Conservation (phyloP, 345 rosid genomes). For the Nasturtium officinale region DNA sequence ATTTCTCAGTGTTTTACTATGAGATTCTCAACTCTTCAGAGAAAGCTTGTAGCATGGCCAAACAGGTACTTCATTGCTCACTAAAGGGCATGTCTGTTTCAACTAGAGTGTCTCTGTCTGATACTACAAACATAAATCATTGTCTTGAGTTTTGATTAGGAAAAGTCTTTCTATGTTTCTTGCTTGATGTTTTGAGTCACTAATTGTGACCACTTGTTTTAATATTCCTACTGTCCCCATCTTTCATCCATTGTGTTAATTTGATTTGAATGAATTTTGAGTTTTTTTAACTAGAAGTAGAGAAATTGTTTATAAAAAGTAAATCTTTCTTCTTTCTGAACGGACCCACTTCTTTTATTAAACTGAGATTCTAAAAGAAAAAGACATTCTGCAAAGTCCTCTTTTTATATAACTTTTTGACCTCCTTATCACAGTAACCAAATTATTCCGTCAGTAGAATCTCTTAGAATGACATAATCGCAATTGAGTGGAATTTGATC, state of each 20-base stretch:
- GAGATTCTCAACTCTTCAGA: slow-evolving; percentile 74
- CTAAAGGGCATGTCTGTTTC: slow-evolving; percentile 2
- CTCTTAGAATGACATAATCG: neutral
- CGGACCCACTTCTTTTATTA: slow-evolving; percentile 37
- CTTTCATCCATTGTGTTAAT: slow-evolving; percentile 29
- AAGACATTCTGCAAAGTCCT: slow-evolving; percentile 28
- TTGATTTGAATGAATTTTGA: slow-evolving; percentile 12
- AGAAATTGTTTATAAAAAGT: slow-evolving; percentile 7
- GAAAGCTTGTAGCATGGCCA: slow-evolving; percentile 74
- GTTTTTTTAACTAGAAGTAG: neutral
- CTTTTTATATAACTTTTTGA: slow-evolving; percentile 22
- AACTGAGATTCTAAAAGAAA: slow-evolving; percentile 33
- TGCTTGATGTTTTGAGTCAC: slow-evolving; percentile 17
- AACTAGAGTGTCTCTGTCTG: slow-evolving; percentile 3
- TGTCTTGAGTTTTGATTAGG: slow-evolving; percentile 1
- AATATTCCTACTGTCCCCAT: neutral
- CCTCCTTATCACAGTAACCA: slow-evolving; percentile 13
- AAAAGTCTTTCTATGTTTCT: slow-evolving; percentile 9
- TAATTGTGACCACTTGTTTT: slow-evolving; percentile 12
- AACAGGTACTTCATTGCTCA: slow-evolving; percentile 49
- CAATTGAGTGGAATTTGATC: slow-evolving; percentile 3
- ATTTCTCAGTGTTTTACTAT: slow-evolving; percentile 74
- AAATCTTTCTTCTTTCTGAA: slow-evolving; percentile 16
- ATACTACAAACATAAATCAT: neutral
- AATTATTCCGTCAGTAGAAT: slow-evolving; percentile 38